phyloP scores from a whole-genome alignment of 2,329 filamentous ascomycete genomes.

The Elsinoe fawcettii region DNA sequence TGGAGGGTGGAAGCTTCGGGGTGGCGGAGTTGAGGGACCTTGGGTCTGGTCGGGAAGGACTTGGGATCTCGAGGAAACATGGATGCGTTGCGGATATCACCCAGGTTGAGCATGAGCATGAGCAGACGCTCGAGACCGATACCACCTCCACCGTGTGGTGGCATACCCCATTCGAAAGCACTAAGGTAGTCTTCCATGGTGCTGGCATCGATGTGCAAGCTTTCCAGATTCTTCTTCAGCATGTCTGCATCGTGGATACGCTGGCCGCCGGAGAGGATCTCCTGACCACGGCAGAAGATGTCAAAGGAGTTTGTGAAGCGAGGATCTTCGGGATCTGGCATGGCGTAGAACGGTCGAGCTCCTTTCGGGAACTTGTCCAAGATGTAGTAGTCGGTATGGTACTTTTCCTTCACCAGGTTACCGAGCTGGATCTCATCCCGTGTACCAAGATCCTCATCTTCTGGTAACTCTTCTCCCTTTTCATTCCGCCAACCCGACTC shows the following conservation, averaged over 20 bases:
- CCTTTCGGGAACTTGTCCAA: constrained; percentile 84
- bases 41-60: constrained; percentile 65
- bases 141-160: constrained; percentile 82
- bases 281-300: constrained; percentile 87
- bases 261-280: constrained; percentile 86
- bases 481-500: constrained; percentile 70
- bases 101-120: constrained; percentile 76
- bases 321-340: constrained; percentile 67
- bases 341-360: constrained; percentile 85
- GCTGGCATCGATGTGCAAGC: constrained; percentile 66
- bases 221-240: constrained; percentile 69
- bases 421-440: constrained; percentile 82
- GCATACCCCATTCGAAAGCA: constrained; percentile 80
- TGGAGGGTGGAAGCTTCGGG: constrained; percentile 78
- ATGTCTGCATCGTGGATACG: constrained; percentile 76
- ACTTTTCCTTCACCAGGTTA: constrained; percentile 76
- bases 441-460: constrained; percentile 74
- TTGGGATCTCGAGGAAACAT: constrained; percentile 84
- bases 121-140: constrained; percentile 84
- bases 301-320: constrained; percentile 85
- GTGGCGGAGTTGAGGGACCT: constrained; percentile 62
- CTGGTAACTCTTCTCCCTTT: constrained; percentile 61
- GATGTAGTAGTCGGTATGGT: constrained; percentile 83
- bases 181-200: constrained; percentile 85
- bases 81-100: constrained; percentile 82